Base-by-base conservation (phyloP, 2,329 filamentous ascomycete species). In the Microcyclosporella mali region DNA sequence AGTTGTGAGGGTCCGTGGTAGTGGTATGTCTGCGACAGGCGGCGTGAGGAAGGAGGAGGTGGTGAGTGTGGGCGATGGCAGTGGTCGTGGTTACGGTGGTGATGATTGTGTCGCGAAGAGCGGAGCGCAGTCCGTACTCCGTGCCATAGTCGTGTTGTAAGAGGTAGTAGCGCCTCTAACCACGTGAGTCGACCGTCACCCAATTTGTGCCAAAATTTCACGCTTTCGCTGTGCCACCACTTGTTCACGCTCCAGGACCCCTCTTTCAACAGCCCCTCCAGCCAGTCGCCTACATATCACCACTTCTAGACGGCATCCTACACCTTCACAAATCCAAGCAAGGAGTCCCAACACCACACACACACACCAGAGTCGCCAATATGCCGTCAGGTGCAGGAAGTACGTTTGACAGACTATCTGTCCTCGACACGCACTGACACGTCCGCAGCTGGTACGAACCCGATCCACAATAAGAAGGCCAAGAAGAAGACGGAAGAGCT, bases 401-500 rank as follows among this genome's bases (percentile, higher is more conserved):
- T 72, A 58, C 41, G 69, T 62, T 27, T 12, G 36, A 25, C 16
- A n/a, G 4, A 8, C 6, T 10, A 10, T 14, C 4, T 2, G 27
- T 12, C 8, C 8, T n/a, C 29, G 32, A 35, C 11, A 16, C 37
- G 28, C 41, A 27, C 41, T 43, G 37, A 50, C 33, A 19, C 11
- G n/a, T 27, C 17, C 41, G n/a, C 55, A 74, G 70, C 69, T 49
- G 71, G 71, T 46, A 74, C 71, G 40, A 73, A 74, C 63, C 70
- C 71, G n/a, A 72, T 73, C 55, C 71, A 73, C 70, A 73, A 73
- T 69, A 95, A 95, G 82, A 78, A 84, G 56, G 74, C 87, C 49
- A 95, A 95, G 82, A 94, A 90, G 60, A 68, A 68, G 41, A 74
- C 76, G 63, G 84, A 83, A 68, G 88, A 95, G 39, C 68, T 89